These are phyloP conservation scores for Thielaviopsis populi DNA, from an alignment of 2,329 filamentous ascomycete species.

Conservation along the genomic window DNA sequence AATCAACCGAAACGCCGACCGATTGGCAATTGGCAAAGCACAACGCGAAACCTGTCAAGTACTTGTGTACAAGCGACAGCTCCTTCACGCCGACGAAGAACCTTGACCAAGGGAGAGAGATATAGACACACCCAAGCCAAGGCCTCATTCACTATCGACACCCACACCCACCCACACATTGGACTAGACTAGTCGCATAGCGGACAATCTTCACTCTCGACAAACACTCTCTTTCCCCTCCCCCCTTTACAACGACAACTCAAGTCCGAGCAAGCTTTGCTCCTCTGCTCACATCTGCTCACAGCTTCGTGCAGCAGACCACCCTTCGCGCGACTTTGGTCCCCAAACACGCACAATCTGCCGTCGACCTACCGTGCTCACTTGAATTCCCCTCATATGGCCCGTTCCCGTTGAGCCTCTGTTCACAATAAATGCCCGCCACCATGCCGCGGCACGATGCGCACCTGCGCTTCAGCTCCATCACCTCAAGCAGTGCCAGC, in stretches of 20 bases:
- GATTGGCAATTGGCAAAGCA: background rate
- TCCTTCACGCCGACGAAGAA: background rate
- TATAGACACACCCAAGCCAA: background rate
- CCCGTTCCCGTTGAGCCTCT: background rate
- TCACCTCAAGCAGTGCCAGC: conserved; percentile 41
- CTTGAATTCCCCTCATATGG: background rate
- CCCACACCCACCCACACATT: too few species aligned
- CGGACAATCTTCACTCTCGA: background rate
- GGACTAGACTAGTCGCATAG: background rate
- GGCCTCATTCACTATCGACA: background rate
- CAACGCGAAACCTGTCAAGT: background rate
- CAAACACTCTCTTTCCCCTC: background rate
- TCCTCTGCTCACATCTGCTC: too few species aligned
- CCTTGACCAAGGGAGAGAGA: background rate
- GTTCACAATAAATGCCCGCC: background rate
- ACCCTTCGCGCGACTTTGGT: too few species aligned
- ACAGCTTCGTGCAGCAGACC: too few species aligned
- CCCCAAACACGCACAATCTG: too few species aligned
- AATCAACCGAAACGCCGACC: conserved; percentile 4
- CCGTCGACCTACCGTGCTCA: background rate
- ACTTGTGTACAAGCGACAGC: background rate
- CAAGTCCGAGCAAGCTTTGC: background rate
- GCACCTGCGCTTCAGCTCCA: conserved; percentile 48
- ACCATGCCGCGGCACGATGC: conserved; percentile 56
- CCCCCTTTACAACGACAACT: background rate